phyloP scores from a whole-genome alignment of 495 filamentous ascomycete genomes.

The Tuber melanosporum region DNA sequence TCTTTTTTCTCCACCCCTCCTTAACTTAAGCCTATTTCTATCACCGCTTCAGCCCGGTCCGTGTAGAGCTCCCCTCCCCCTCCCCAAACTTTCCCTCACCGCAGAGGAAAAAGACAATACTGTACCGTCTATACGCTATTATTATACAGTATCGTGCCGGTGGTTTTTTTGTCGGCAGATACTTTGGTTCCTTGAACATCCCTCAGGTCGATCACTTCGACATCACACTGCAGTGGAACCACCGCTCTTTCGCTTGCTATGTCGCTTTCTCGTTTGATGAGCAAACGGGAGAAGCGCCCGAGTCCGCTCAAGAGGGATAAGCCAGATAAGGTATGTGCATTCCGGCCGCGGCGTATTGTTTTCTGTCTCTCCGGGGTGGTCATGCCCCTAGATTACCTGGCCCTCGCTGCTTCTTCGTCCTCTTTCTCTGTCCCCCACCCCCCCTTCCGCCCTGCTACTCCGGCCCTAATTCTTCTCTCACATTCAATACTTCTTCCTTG shows the following conservation, averaged over 20 bases:
- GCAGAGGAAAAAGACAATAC: neutral
- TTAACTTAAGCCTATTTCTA: neutral
- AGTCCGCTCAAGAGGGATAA: slow-evolving; percentile 28
- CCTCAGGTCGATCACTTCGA: neutral
- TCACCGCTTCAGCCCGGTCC: neutral
- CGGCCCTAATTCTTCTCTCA: neutral
- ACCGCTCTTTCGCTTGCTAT: slow-evolving; percentile 8
- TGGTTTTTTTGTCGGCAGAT: neutral
- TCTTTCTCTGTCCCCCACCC: neutral
- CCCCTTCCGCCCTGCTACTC: neutral
- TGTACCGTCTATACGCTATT: neutral
- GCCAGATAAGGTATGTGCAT: slow-evolving; percentile 30
- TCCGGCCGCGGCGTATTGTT: slow-evolving; percentile 3
- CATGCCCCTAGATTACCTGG: slow-evolving; percentile 8
- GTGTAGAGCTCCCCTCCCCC: neutral
- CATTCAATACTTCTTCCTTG: neutral
- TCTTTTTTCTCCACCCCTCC: neutral
- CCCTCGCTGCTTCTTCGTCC: neutral
- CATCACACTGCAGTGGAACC: neutral
- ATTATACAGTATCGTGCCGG: neutral
- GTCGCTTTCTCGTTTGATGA: slow-evolving; percentile 29
- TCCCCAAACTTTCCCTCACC: neutral
- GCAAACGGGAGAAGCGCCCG: slow-evolving; percentile 23
- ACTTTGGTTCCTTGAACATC: neutral
- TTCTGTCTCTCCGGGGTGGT: slow-evolving; percentile 8